phyloP scores from a whole-genome alignment of 1,284 basidiomycete genomes.

The Trametes polyzona region DNA sequence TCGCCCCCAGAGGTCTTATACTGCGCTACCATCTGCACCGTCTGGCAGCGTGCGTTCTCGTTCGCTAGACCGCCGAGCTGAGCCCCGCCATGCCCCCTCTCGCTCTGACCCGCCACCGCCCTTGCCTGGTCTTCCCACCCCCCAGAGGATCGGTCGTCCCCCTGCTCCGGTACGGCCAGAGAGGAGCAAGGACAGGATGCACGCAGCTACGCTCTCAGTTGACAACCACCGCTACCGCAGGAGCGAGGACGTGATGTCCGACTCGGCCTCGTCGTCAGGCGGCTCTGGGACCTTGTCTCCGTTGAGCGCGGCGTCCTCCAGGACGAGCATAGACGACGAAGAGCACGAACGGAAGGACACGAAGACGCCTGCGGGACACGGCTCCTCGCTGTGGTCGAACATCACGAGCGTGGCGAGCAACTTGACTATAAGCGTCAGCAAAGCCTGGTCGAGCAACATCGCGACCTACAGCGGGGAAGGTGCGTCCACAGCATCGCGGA shows the following conservation, averaged over 20 bases:
- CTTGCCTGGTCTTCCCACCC: slow-evolving; percentile 30
- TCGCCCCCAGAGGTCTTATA: slow-evolving; percentile 35
- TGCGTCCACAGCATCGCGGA: slow-evolving; percentile 30
- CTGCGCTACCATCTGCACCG: slow-evolving; percentile 20
- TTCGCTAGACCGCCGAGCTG: slow-evolving; percentile 21
- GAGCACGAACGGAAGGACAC: slow-evolving; percentile 21
- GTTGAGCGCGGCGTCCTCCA: slow-evolving; percentile 42
- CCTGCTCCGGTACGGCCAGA: background rate
- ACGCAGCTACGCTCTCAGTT: slow-evolving; percentile 10
- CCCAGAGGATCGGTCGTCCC: slow-evolving; percentile 3
- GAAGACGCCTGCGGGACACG: slow-evolving; percentile 37
- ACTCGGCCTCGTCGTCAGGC: slow-evolving; percentile 20
- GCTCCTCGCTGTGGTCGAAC: slow-evolving; percentile 55
- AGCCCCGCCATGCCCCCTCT: slow-evolving; percentile 13
- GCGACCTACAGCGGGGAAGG: slow-evolving; percentile 52
- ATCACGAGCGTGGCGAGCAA: slow-evolving; percentile 57
- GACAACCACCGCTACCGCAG: slow-evolving; percentile 15
- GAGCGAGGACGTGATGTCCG: slow-evolving; percentile 13
- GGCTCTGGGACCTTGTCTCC: slow-evolving; percentile 14
- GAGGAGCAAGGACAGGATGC: background rate
- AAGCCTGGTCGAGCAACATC: slow-evolving; percentile 56
- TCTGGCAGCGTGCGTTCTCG: slow-evolving; percentile 25
- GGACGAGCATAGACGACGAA: slow-evolving; percentile 48
- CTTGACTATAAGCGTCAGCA: slow-evolving; percentile 59
- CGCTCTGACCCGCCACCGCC: slow-evolving; percentile 22